Evolutionary conservation across 345 rosid species (phyloP).

Genomic region (Citropsis articulata): DNA sequence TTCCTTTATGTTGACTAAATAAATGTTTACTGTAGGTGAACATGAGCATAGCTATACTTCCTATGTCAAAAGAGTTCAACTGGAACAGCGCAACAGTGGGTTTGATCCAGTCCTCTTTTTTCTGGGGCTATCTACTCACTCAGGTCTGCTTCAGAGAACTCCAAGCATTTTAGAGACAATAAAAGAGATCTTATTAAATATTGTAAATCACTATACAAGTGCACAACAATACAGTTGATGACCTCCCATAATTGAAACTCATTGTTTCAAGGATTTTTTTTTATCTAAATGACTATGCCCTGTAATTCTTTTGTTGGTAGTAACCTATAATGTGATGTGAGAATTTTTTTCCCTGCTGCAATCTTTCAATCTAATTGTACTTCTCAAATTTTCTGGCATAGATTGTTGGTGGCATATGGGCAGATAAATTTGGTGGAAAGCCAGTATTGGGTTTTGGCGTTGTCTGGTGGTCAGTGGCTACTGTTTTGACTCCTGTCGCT

Average conservation of each 20-base stretch:
- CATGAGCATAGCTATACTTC: slow-evolving; percentile 98
- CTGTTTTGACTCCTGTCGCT: slow-evolving; percentile 92
- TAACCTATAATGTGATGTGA: neutral
- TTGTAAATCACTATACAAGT: neutral
- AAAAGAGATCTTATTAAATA: neutral
- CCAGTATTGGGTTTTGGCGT: slow-evolving; percentile 91
- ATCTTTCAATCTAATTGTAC: slow-evolving; percentile 15
- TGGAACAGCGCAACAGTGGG: slow-evolving; percentile 99
- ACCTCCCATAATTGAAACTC: neutral
- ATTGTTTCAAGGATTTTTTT: neutral
- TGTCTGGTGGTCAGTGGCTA: slow-evolving; percentile 94
- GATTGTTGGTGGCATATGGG: slow-evolving; percentile 99
- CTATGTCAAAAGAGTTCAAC: slow-evolving; percentile 89
- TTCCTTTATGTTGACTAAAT: slow-evolving; percentile 12
- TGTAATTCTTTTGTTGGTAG: neutral
- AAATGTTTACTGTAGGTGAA: slow-evolving; percentile 61
- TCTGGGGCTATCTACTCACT: slow-evolving; percentile 98
- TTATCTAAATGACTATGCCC: neutral
- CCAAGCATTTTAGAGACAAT: neutral
- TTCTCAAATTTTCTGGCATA: slow-evolving; percentile 32
- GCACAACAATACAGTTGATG: neutral
- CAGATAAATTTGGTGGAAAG: slow-evolving; percentile 95
- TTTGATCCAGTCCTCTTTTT: slow-evolving; percentile 94
- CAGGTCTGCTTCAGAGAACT: slow-evolving; percentile 50
- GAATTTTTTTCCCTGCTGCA: neutral